Evolutionary conservation across 768 basidiomycete genomes (phyloP).

Genomic region (Neoboletus brunneissimus): DNA sequence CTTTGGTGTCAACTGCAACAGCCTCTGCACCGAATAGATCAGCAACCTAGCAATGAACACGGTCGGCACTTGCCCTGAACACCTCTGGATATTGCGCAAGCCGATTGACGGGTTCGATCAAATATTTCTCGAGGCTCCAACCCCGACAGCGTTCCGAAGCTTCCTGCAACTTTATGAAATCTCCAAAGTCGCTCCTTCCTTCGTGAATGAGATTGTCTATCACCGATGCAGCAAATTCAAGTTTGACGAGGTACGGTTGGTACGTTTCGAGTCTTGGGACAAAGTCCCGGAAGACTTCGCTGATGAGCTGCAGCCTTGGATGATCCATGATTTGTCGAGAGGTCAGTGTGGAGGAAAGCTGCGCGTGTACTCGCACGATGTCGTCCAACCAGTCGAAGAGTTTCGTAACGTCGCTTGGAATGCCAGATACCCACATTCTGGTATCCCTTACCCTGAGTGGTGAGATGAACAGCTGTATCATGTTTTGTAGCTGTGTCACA

Average conservation of each 20-base stretch:
- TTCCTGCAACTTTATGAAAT: slow-evolving; percentile 75
- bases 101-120: slow-evolving; percentile 74
- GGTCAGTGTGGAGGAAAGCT: slow-evolving; percentile 52
- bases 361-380: slow-evolving; percentile 72
- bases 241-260: slow-evolving; percentile 78
- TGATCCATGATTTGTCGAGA: slow-evolving; percentile 40
- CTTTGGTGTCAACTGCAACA: slow-evolving; percentile 67
- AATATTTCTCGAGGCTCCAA: slow-evolving; percentile 63
- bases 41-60: background rate
- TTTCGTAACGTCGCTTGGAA: slow-evolving; percentile 65
- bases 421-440: slow-evolving; percentile 75
- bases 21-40: slow-evolving; percentile 45
- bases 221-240: slow-evolving; percentile 55
- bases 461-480: slow-evolving; percentile 69
- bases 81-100: slow-evolving; percentile 67
- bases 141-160: slow-evolving; percentile 49
- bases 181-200: slow-evolving; percentile 70
- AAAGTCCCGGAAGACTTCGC: slow-evolving; percentile 57
- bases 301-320: slow-evolving; percentile 50
- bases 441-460: slow-evolving; percentile 73
- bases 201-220: slow-evolving; percentile 52
- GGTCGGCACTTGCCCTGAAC: slow-evolving; percentile 58
- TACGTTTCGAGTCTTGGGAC: slow-evolving; percentile 75
- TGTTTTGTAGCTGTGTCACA: slow-evolving; percentile 59
- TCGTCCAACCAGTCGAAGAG: slow-evolving; percentile 90